Percentiles rank a stretch among this genome's conserved stretches.
phyloP scores from a whole-genome alignment of 169 alveolate genomes.

The Plasmodium cynomolgi region DNA sequence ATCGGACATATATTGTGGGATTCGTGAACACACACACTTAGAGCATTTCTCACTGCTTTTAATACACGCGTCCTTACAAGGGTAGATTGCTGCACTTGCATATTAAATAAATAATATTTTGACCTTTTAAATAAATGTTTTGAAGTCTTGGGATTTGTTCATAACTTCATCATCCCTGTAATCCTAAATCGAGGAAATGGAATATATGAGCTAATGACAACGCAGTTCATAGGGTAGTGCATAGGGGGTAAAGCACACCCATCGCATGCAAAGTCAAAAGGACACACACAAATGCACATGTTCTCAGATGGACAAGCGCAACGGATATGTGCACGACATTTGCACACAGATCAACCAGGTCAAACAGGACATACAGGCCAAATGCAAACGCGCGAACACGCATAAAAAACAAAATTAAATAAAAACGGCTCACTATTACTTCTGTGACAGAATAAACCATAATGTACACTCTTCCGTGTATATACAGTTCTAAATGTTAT shows the following conservation, averaged over 20 bases:
- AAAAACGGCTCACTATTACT: neutral
- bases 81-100: neutral
- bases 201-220: neutral
- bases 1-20: neutral
- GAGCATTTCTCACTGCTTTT: conserved; percentile 8
- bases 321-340: neutral
- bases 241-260: neutral
- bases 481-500: neutral
- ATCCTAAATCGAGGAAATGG: neutral
- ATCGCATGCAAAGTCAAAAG: neutral
- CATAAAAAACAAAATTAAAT: neutral
- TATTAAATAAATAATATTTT: neutral
- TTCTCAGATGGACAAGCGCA: neutral
- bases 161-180: neutral
- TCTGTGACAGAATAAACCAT: neutral
- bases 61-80: conserved; percentile 3
- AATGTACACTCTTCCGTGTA: neutral
- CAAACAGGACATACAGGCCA: neutral
- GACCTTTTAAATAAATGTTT: neutral
- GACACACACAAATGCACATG: neutral
- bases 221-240: neutral
- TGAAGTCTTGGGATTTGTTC: neutral
- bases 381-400: neutral
- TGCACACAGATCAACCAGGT: neutral
- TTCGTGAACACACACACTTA: neutral